Conservation (phyloP, 768 basidiomycete genomes). For the Naganishia kalamii region DNA sequence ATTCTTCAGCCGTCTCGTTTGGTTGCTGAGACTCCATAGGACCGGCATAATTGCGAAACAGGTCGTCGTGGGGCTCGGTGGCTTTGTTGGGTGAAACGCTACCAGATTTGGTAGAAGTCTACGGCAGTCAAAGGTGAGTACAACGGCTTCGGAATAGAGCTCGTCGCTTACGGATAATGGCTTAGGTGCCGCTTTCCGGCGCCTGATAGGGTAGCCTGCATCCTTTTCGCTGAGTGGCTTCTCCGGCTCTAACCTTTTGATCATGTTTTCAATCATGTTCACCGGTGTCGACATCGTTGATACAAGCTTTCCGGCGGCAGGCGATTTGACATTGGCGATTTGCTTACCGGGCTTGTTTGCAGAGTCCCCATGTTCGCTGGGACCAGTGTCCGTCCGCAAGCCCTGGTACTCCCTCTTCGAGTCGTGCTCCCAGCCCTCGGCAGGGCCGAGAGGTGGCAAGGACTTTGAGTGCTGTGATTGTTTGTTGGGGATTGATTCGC, state of each 20-base stretch:
- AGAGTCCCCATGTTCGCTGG: background rate
- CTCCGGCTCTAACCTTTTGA: constrained; percentile 1
- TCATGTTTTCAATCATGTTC: constrained; percentile 12
- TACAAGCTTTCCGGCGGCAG: background rate
- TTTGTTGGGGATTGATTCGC: background rate
- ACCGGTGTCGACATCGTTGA: background rate
- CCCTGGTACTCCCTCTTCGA: background rate
- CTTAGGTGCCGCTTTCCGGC: background rate
- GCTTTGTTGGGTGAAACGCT: background rate
- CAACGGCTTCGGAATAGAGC: background rate
- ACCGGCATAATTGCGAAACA: constrained; percentile 8
- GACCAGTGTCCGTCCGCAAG: background rate
- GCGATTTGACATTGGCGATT: too few relatives aligned
- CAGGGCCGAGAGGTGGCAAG: background rate
- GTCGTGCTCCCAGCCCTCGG: background rate
- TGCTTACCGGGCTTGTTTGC: background rate
- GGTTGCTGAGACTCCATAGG: background rate
- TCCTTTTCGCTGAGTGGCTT: background rate
- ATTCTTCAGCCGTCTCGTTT: constrained; percentile 30
- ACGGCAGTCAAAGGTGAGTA: background rate
- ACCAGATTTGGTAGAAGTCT: background rate
- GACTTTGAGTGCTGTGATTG: background rate
- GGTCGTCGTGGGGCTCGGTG: background rate
- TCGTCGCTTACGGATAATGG: background rate
- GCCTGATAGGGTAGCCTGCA: background rate